Evolutionary conservation across 1,284 basidiomycete species (phyloP), one percentile per base, ranked within the genome.

Genomic region (Trichosporon coremiiforme): DNA sequence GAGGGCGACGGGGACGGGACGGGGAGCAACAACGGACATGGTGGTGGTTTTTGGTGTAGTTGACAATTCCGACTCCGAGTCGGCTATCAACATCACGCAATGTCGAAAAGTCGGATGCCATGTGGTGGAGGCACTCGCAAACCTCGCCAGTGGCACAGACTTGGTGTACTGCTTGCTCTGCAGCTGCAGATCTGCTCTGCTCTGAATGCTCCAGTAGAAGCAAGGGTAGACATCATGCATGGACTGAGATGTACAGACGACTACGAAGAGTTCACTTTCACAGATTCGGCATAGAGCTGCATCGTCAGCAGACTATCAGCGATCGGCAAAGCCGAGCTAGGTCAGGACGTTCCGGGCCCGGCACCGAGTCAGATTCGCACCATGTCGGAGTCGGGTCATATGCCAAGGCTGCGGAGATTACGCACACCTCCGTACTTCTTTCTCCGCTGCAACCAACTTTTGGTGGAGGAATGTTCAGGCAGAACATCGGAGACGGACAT

Each of bases 1-100:
- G 73, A 95, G 87, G 63, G 92, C 92, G 69, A 95, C 88, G 57
- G 83, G 82, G 65, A 81, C 75, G 38, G 77, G 80, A 36, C 74
- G 72, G 29, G 57, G 57, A 33, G 57, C 57, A 67, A 72, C 22
- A 57, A 63, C 36, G 36, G 71, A 57, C 68, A 29, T 71, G 47
- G 55, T 33, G 20, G 41, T 17, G 6, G 5, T 17, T 45, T 45
- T 45, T 45, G 41, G 36, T 1, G 3, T 4, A 38, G 41, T 45
- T 45, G 15, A 17, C 41, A n/a, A 45, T 45, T 45, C 41, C 41
- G 41, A 45, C 41, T 45, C 41, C 41, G 41, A 45, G 41, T 45
- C 41, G 41, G 41, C 41, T 45, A 45, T 45, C 41, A 45, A 45
- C 41, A 15, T 45, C 41, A 45, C 41, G 41, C 41, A 45, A 45